Base-by-base conservation (phyloP, 768 basidiomycete species). In the Suillus tomentosus region DNA sequence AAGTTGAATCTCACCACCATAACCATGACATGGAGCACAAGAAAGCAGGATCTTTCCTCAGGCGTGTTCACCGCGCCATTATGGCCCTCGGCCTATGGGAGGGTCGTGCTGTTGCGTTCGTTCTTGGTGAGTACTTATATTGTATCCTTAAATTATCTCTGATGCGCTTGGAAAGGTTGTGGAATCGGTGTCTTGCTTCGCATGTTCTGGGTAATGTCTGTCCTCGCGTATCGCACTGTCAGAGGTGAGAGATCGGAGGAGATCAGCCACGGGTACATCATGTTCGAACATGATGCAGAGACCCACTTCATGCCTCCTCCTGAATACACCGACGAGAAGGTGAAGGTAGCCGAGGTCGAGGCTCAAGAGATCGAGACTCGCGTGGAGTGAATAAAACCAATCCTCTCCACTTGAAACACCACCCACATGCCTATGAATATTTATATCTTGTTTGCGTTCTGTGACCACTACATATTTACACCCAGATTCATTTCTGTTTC, bases 101-200 rank as follows among this genome's bases (percentile, higher is more conserved):
- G 76, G 91, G 91, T 59, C 82, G 91, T 58, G 86, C 87, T 11
- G 87, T 94, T 17, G 87, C 93, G 4, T 94, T 94, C 65, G 92
- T 94, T 63, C 82, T 94, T 19, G 92, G 92, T 86, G 59, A 69
- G 85, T 80, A 37, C 4, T 39, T 22, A 37, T 5, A 22, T 15
- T 57, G 8, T 39, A 24, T 24, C 8, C 7, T 15, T n/a, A 24
- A 62, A 45, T 59, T 65, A 37, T 27, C 15, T 47, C 56, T 64
- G 62, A 39, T 39, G 67, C 24, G 1, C 5, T 39, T 40, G 22
- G 8, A 39, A 56, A 92, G 91, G 91, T n/a, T 92, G 90, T 69
- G 92, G 92, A 59, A 84, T 93, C 60, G 92, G 92, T 62, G 92
- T 93, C 51, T 82, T 94, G 31, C 74, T 94, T 63, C 82, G 92